A percentile compares a stretch with the other conserved stretches of the same genome.
phyloP scores from a whole-genome alignment of 257 asterid genomes.

The Rehmannia glutinosa region DNA sequence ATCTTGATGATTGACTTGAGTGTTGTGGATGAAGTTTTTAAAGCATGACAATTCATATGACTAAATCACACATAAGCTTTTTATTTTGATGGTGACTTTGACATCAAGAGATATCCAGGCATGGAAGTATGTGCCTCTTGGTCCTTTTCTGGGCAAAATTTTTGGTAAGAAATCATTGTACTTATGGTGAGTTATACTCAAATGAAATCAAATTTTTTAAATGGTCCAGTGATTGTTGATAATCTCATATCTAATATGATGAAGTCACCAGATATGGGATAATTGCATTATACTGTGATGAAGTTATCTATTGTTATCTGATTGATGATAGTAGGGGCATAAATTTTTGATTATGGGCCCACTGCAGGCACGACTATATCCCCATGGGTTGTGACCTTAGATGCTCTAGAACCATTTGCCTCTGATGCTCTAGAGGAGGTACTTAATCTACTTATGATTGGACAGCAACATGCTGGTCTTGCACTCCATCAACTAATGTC shows the following conservation, averaged over 20 bases:
- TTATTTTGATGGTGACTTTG: slow-evolving; percentile 21
- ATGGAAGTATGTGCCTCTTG: slow-evolving; percentile 96
- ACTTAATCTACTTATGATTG: slow-evolving; percentile 4
- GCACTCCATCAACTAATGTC: too few relatives aligned
- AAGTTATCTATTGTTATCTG: too few relatives aligned
- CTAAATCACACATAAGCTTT: background rate
- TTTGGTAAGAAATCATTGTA: slow-evolving; percentile 58
- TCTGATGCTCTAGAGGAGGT: slow-evolving; percentile 79
- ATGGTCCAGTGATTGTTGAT: too few relatives aligned
- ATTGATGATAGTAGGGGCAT: background rate
- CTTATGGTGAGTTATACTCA: background rate
- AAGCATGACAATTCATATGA: background rate
- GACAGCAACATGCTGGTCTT: background rate
- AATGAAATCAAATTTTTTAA: background rate
- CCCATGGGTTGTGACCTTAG: slow-evolving; percentile 97
- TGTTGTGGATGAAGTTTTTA: slow-evolving; percentile 39
- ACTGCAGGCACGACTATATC: slow-evolving; percentile 82
- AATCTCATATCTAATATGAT: too few relatives aligned
- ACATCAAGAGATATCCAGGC: slow-evolving; percentile 98
- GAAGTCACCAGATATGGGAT: too few relatives aligned
- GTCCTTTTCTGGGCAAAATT: slow-evolving; percentile 96
- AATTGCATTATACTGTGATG: too few relatives aligned
- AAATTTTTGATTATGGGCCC: slow-evolving; percentile 8
- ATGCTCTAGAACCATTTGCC: slow-evolving; percentile 85
- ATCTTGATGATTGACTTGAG: slow-evolving; percentile 99